Evolutionary conservation across 192 early-diverging fungal genomes (phyloP).

Genomic region (Geosiphon pyriformis): DNA sequence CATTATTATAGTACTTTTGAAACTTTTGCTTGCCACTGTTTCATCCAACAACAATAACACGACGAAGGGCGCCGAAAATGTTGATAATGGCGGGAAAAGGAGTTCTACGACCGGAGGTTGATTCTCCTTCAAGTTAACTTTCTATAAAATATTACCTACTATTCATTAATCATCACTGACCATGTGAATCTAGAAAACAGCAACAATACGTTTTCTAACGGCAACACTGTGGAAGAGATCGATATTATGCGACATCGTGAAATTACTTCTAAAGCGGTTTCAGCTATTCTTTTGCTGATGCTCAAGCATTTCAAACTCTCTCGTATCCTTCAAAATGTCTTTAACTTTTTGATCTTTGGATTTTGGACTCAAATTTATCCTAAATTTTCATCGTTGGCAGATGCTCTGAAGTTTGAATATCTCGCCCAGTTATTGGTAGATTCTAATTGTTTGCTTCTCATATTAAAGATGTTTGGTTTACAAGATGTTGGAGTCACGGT

Average conservation of each 20-base stretch:
- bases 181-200: slow-evolving; percentile 11
- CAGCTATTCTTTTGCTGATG: slow-evolving; percentile 59
- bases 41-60: slow-evolving; percentile 31
- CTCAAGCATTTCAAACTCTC: slow-evolving; percentile 63
- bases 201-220: slow-evolving; percentile 22
- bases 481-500: slow-evolving; percentile 49
- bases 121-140: neutral
- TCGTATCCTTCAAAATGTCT: slow-evolving; percentile 40
- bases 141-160: neutral
- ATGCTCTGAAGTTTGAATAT: slow-evolving; percentile 73
- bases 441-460: slow-evolving; percentile 74
- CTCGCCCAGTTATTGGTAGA: slow-evolving; percentile 73
- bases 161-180: neutral
- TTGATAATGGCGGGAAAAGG: slow-evolving; percentile 21
- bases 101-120: slow-evolving; percentile 1
- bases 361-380: neutral
- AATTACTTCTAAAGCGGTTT: slow-evolving; percentile 65
- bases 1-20: slow-evolving; percentile 48
- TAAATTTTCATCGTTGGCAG: slow-evolving; percentile 31
- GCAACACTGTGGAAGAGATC: slow-evolving; percentile 31
- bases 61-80: slow-evolving; percentile 27
- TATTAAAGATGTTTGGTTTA: slow-evolving; percentile 79
- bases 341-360: neutral
- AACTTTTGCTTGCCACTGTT: slow-evolving; percentile 45
- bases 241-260: slow-evolving; percentile 64